phyloP scores from a whole-genome alignment of 345 rosid species.

The Citrus trifoliata region DNA sequence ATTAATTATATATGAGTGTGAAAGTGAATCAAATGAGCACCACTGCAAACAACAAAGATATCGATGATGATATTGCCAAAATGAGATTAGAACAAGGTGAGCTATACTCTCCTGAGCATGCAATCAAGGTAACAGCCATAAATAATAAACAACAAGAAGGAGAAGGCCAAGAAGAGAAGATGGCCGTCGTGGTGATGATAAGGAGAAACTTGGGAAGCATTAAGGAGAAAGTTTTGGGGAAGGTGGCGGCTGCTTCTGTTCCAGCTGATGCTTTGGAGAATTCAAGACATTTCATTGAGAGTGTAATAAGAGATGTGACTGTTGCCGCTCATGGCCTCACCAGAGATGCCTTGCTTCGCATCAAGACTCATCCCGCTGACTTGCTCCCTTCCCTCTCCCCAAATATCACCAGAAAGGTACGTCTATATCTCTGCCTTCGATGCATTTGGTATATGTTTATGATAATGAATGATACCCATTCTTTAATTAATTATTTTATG shows the following conservation, averaged over 20 bases:
- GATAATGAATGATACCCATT: too few relatives aligned
- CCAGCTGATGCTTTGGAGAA: slow-evolving; percentile 47
- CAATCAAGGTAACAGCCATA: not conserved
- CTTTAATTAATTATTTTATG: too few relatives aligned
- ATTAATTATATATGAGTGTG: not conserved
- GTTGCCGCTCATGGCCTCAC: slow-evolving; percentile 48
- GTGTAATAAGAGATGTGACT: slow-evolving; percentile 36
- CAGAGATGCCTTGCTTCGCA: slow-evolving; percentile 42
- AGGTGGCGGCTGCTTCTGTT: slow-evolving; percentile 42
- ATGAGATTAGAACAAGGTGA: slow-evolving; percentile 6
- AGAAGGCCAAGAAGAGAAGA: not conserved
- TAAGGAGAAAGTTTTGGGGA: slow-evolving; percentile 45
- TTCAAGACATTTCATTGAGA: slow-evolving; percentile 38
- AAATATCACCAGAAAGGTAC: slow-evolving; percentile 33
- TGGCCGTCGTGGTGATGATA: not conserved
- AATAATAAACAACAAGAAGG: not conserved
- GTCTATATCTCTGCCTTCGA: too few relatives aligned
- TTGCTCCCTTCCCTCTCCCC: slow-evolving; percentile 42
- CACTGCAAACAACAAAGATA: not conserved
- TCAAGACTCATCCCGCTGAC: slow-evolving; percentile 39
- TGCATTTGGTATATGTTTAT: too few relatives aligned
- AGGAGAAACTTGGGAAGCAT: slow-evolving; percentile 33
- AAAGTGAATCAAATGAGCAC: not conserved
- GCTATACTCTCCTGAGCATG: slow-evolving; percentile 12
- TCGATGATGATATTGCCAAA: not conserved